Base-by-base conservation (phyloP, 2,329 filamentous ascomycete genomes). In the Hypoxylon sp. region DNA sequence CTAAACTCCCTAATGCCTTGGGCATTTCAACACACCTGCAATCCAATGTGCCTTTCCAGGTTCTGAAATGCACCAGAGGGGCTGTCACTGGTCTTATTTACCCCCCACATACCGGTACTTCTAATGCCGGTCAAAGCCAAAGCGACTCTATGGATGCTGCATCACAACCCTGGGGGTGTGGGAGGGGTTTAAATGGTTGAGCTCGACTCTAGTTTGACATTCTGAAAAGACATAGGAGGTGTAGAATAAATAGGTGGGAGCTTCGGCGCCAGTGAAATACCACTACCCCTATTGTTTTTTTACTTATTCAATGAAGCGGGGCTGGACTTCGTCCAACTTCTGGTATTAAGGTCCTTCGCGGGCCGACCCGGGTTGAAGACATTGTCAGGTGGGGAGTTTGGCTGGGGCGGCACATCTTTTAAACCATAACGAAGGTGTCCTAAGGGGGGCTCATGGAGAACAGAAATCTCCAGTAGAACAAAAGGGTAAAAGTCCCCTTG, bases 31-130 rank as follows among this genome's bases (percentile, higher is more conserved):
- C n/a, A n/a, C n/a, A n/a, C n/a, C n/a, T n/a, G n/a, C n/a, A 19
- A 2, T 21, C 28, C 30, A 17, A 46, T 41, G 30, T 23, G 17
- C 17, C 49, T 46, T 32, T 23, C n/a, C n/a, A n/a, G n/a, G n/a
- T n/a, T n/a, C 21, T 43, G 41, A 23, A 4, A 30, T 32, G 53
- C 53, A 17, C 38, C 46, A 46, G 17, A 21, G 23, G 38, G 38
- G 17, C 5, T 19, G 17, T 3, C 13, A 30, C 28, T 5, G 28
- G 28, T 30, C 28, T 30, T 9, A 2, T 36, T 51, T 51, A 32
- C n/a, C 46, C 46, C 30, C 17, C 28, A 53, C 32, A n/a, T n/a
- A n/a, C n/a, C n/a, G n/a, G 19, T 53, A 41, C 25, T 57, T 46
- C 11, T 32, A 23, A 23, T 28, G 23, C 38, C 41, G 21, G 14